Percentiles rank a stretch among this genome's conserved stretches.
Evolutionary conservation across 805 yeast species (phyloP).

Genomic region (Sugiyamaella lignohabitans): DNA sequence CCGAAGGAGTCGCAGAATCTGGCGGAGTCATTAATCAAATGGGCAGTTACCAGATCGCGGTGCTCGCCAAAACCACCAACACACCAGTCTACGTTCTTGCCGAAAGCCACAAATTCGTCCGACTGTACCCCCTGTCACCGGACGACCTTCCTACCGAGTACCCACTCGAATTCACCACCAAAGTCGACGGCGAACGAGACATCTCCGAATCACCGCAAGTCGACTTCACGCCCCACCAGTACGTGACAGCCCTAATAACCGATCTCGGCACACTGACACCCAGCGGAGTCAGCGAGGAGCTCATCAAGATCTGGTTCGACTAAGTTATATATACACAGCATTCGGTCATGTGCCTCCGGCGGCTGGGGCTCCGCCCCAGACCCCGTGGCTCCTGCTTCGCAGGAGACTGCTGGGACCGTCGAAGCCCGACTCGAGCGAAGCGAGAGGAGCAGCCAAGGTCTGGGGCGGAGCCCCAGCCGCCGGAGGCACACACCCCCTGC

Average conservation of each 20-base stretch:
- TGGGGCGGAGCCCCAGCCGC: background rate
- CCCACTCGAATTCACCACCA: conserved; percentile 40
- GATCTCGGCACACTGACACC: conserved; percentile 97
- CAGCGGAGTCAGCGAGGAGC: conserved; percentile 96
- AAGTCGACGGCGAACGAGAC: conserved; percentile 26
- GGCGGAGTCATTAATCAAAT: conserved; percentile 93
- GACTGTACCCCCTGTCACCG: conserved; percentile 91
- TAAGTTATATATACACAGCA: conserved; percentile 24
- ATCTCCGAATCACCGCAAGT: conserved; percentile 50
- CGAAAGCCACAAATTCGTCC: conserved; percentile 91
- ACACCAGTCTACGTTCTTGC: conserved; percentile 93
- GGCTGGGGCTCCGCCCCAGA: background rate
- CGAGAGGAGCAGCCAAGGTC: background rate
- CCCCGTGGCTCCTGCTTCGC: background rate
- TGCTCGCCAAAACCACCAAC: conserved; percentile 80
- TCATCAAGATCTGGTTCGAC: conserved; percentile 97
- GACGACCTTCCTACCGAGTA: conserved; percentile 72
- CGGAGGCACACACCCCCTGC: background rate
- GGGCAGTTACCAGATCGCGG: conserved; percentile 93
- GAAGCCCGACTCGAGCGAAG: background rate
- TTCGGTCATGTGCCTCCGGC: background rate
- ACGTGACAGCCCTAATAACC: conserved; percentile 89
- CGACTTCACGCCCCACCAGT: conserved; percentile 95
- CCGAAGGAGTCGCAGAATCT: conserved; percentile 98
- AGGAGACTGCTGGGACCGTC: background rate